Conservation (phyloP, 2,329 filamentous ascomycete species). For the Periglandula ipomoeae region DNA sequence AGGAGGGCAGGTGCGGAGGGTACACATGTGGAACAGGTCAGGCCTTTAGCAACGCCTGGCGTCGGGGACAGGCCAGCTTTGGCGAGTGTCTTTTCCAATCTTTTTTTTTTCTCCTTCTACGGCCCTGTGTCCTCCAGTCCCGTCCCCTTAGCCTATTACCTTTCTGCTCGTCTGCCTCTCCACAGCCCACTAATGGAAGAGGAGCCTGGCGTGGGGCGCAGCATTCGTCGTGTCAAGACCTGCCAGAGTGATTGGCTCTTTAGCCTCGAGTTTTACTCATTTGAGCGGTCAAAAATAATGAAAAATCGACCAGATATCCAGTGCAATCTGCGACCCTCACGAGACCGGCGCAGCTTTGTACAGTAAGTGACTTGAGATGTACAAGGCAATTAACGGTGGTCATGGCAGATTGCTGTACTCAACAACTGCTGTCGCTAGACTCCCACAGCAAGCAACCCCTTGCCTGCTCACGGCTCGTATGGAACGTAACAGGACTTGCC, state of each 20-base stretch:
- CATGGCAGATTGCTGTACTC: too few relatives aligned
- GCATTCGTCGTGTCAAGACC: constrained; percentile 17
- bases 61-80: neutral
- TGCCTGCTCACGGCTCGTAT: too few relatives aligned
- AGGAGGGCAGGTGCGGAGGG: neutral
- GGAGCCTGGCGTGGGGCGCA: constrained; percentile 18
- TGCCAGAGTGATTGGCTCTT: constrained; percentile 24
- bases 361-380: neutral
- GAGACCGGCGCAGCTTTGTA: neutral
- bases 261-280: neutral
- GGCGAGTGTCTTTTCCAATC: constrained; percentile 6
- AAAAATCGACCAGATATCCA: neutral
- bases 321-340: neutral
- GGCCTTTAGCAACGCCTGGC: neutral
- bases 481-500: too few relatives aligned
- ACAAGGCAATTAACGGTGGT: too few relatives aligned
- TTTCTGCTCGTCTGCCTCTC: neutral
- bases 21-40: constrained; percentile 4
- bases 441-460: neutral
- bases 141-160: neutral
- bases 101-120: neutral
- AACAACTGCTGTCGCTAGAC: neutral
- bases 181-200: neutral
- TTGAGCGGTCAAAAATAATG: neutral
- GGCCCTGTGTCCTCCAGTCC: neutral